Base-by-base conservation (phyloP, 345 rosid species). In the Hypericum perforatum region DNA sequence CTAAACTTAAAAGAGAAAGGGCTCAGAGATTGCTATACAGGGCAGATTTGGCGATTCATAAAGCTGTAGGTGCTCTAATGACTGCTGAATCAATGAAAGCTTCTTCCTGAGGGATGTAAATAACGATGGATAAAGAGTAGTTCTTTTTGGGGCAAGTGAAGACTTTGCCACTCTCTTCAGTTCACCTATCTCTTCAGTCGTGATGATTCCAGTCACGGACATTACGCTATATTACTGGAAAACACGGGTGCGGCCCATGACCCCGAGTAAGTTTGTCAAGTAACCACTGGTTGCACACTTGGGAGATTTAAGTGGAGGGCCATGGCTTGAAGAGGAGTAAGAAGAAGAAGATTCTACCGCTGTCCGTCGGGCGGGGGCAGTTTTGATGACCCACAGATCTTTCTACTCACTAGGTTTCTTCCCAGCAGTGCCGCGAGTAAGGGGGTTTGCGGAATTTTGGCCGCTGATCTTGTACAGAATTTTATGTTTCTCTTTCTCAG, bases 11-110 rank as follows among this genome's bases (percentile, higher is more conserved):
- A 79, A 74, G 84, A 75, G 95, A 85, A 59, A 83, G 54, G 60
- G 94, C 97, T 38, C 83, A 78, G 76, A 85, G 78, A 58, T 63
- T 85, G 75, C 73, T 85, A 45, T 76, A 73, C 67, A 73, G 65
- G 69, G 98, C 97, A 59, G 97, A 88, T 70, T 62, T 88, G 57
- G 89, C 89, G 15, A 78, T 88, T 56, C 94, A 88, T 81, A 92
- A 78, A 75, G 98, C 97, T 55, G 86, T 82, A 66, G 81, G 72
- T 66, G 84, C 95, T 59, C 79, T 85, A 61, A 77, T 79, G 81
- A 82, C 78, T 69, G 97, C 97, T 14, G 97, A 92, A 60, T 95
- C 96, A 11, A 71, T 81, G 13, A 85, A 68, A 73, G 82, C 76
- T 59, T 68, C 86, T 54, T 77, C 70, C 14, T n/a, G 72, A 62